phyloP scores from a whole-genome alignment of 306 rosid species.

The Pyrus bretschneideri region DNA sequence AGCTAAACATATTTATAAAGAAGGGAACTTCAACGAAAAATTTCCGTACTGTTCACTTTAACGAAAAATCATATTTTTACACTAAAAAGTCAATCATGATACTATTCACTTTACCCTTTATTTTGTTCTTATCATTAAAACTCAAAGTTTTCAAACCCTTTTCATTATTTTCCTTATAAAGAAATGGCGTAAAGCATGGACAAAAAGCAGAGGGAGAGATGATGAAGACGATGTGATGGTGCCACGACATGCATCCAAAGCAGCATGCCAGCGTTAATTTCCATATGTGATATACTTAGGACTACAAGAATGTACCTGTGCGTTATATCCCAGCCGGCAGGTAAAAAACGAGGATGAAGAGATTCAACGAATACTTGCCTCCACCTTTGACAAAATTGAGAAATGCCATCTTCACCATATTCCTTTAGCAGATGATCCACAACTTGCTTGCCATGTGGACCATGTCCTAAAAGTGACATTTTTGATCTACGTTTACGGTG shows the following conservation, averaged over 20 bases:
- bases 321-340: constrained; percentile 84
- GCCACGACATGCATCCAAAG: background rate
- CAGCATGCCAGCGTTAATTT: background rate
- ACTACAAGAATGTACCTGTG: constrained; percentile 58
- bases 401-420: constrained; percentile 67
- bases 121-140: no score
- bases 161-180: background rate
- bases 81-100: no score
- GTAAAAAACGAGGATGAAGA: constrained; percentile 79
- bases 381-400: constrained; percentile 84
- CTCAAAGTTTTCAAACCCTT: no score
- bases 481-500: constrained; percentile 47
- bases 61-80: no score
- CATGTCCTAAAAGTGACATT: constrained; percentile 82
- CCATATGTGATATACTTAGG: background rate
- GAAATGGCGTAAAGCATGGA: background rate
- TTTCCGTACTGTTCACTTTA: no score
- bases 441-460: constrained; percentile 90
- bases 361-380: constrained; percentile 82
- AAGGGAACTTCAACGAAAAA: no score
- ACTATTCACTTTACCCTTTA: no score
- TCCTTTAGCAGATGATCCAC: constrained; percentile 71
- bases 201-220: background rate
- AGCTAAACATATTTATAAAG: background rate
- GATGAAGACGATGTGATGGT: no score